A percentile compares a stretch with the other conserved stretches of the same genome.
phyloP scores from a whole-genome alignment of 1,139 yeast genomes.

The Protomyces pachydermus region DNA sequence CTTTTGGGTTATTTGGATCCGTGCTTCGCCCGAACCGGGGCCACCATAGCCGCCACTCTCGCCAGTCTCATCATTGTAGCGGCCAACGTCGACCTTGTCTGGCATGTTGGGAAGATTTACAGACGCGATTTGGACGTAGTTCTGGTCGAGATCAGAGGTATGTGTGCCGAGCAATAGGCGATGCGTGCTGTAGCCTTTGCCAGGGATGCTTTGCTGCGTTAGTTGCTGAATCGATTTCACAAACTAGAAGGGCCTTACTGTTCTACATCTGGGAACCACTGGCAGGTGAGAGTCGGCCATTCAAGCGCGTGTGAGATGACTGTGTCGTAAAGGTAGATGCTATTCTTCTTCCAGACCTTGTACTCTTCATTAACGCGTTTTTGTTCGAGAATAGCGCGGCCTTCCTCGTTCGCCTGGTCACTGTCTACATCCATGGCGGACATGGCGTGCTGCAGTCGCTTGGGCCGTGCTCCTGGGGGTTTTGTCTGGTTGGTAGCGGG shows the following conservation, averaged over 20 bases:
- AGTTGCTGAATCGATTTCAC: background rate
- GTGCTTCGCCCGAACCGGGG: conserved; percentile 35
- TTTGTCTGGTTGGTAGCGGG: too few relatives aligned
- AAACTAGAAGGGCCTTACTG: conserved; percentile 20
- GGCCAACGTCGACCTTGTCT: conserved; percentile 37
- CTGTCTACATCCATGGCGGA: background rate
- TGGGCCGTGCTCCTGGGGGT: too few relatives aligned
- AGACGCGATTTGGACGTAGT: conserved; percentile 70
- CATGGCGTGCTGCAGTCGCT: background rate
- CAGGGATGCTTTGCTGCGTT: conserved; percentile 28
- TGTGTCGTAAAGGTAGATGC: conserved; percentile 80
- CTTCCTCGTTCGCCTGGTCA: conserved; percentile 9
- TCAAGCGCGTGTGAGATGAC: conserved; percentile 64
- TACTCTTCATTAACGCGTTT: conserved; percentile 14
- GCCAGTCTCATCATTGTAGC: conserved; percentile 39
- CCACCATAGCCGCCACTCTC: conserved; percentile 36
- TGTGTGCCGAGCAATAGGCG: conserved; percentile 73
- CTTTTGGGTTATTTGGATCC: conserved; percentile 52
- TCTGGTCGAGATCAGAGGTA: conserved; percentile 72
- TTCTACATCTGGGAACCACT: conserved; percentile 46
- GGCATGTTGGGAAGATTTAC: conserved; percentile 56
- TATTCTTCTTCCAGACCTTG: conserved; percentile 75
- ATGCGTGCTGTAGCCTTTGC: conserved; percentile 36
- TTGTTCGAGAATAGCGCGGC: conserved; percentile 8
- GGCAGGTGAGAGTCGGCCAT: conserved; percentile 50